Evolutionary conservation across 305 asterid species (phyloP).

Genomic region (Vinca major): DNA sequence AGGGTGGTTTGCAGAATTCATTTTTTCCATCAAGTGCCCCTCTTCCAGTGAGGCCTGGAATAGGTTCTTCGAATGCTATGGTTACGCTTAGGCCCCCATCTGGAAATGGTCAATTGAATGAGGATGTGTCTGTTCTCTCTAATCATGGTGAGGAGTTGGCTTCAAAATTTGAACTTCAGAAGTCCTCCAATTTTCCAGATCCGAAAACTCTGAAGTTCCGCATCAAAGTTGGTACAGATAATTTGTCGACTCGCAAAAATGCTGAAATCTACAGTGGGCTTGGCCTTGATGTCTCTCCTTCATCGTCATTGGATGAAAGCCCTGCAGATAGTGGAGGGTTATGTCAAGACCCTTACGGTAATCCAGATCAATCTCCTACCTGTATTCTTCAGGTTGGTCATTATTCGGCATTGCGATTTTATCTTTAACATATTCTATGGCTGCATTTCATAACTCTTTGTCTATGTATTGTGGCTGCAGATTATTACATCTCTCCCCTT

Average conservation of each 20-base stretch:
- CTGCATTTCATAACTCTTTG: not conserved
- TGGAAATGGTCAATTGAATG: constrained; percentile 30
- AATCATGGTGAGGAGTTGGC: constrained; percentile 36
- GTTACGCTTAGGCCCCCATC: not conserved
- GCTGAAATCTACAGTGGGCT: constrained; percentile 89
- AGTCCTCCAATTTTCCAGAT: constrained; percentile 39
- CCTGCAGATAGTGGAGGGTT: constrained; percentile 46
- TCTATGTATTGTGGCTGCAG: constrained; percentile 34
- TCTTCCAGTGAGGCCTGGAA: constrained; percentile 38
- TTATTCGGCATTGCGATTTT: constrained; percentile 11
- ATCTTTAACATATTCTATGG: constrained; percentile 3
- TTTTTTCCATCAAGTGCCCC: constrained; percentile 44
- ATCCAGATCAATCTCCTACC: constrained; percentile 64
- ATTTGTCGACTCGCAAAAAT: constrained; percentile 59
- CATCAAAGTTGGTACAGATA: constrained; percentile 62
- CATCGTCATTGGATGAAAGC: constrained; percentile 74
- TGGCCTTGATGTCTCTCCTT: constrained; percentile 84
- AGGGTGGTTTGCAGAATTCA: constrained; percentile 61
- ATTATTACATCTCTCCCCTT: constrained; percentile 63
- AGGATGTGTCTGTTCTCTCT: constrained; percentile 27
- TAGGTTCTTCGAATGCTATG: constrained; percentile 42
- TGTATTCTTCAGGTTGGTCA: constrained; percentile 79
- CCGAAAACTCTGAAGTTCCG: constrained; percentile 72
- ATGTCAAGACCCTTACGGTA: constrained; percentile 32
- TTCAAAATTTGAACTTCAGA: constrained; percentile 40